Evolutionary conservation across 371 early-diverging fungal species (phyloP).

Genomic region (Haplosporangium sp.): DNA sequence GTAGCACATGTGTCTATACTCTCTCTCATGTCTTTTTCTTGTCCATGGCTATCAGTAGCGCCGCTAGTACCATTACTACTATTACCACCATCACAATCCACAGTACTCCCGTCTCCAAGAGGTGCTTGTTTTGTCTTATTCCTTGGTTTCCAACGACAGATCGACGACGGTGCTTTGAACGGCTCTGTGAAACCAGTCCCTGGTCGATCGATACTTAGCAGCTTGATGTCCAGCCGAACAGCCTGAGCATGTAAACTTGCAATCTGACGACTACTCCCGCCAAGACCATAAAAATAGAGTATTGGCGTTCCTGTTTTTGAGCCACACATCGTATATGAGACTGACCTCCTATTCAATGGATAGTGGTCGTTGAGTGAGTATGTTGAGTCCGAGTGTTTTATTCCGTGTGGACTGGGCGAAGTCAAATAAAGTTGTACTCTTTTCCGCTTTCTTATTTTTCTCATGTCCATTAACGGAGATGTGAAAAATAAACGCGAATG

Average conservation of each 20-base stretch:
- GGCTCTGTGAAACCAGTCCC: conserved; percentile 47
- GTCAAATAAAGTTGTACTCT: too few species aligned
- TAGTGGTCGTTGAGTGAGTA: too few species aligned
- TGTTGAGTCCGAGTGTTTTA: too few species aligned
- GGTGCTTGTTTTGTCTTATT: background rate
- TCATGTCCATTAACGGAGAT: too few species aligned
- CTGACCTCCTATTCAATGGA: conserved; percentile 18
- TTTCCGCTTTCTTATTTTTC: too few species aligned
- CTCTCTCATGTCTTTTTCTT: too few species aligned
- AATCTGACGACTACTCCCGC: conserved; percentile 46
- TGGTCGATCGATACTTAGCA: conserved; percentile 45
- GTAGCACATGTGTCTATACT: background rate
- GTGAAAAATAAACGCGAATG: too few species aligned
- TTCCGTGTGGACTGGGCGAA: too few species aligned
- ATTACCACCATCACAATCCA: background rate
- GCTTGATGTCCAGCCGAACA: conserved; percentile 34
- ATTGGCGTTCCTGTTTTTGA: conserved; percentile 37
- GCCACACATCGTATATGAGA: conserved; percentile 42
- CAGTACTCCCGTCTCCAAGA: background rate
- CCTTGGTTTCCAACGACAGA: conserved; percentile 8
- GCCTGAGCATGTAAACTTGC: conserved; percentile 49
- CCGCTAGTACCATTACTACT: background rate
- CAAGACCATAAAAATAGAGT: conserved; percentile 46
- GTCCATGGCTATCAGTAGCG: too few species aligned
- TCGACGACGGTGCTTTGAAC: conserved; percentile 11